Conservation (phyloP, 2,329 filamentous ascomycete species). For the Cryphonectria carpinicola region DNA sequence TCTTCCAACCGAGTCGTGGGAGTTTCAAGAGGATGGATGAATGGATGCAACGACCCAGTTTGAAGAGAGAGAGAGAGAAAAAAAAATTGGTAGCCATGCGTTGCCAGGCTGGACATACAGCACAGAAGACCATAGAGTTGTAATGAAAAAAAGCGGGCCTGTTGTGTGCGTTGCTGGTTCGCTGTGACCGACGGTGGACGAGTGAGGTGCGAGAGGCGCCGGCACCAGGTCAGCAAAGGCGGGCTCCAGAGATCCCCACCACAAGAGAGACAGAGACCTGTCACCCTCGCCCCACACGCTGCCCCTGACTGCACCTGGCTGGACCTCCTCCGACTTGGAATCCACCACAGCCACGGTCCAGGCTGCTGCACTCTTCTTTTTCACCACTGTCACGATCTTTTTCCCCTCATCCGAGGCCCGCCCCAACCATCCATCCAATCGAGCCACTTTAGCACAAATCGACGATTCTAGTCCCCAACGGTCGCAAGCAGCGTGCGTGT, state of each 20-base stretch:
- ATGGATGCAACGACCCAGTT: conserved; percentile 1
- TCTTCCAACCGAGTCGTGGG: conserved; percentile 12
- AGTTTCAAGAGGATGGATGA: neutral
- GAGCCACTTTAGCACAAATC: neutral
- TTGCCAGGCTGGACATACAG: neutral
- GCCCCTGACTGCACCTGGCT: conserved; percentile 4
- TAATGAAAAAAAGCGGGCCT: conserved; percentile 17
- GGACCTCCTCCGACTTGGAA: conserved; percentile 1
- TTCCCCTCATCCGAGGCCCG: conserved; percentile 1
- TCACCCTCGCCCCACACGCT: neutral
- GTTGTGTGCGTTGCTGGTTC: conserved; percentile 7
- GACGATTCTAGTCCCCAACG: conserved; percentile 4
- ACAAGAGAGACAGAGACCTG: neutral
- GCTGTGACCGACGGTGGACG: conserved; percentile 21
- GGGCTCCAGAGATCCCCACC: conserved; percentile 6
- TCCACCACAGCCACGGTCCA: conserved; percentile 17
- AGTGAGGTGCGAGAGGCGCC: conserved; percentile 17
- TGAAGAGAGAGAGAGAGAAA: neutral
- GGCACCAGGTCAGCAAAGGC: conserved; percentile 3
- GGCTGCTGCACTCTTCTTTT: conserved; percentile 1
- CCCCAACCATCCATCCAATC: neutral
- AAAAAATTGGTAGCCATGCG: neutral
- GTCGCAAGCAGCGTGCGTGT: neutral
- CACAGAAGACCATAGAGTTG: neutral
- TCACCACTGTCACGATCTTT: conserved; percentile 6